Evolutionary conservation across 495 filamentous ascomycete species (phyloP), one percentile per base, ranked within the genome.

Genomic region (Xylaria scruposa): DNA sequence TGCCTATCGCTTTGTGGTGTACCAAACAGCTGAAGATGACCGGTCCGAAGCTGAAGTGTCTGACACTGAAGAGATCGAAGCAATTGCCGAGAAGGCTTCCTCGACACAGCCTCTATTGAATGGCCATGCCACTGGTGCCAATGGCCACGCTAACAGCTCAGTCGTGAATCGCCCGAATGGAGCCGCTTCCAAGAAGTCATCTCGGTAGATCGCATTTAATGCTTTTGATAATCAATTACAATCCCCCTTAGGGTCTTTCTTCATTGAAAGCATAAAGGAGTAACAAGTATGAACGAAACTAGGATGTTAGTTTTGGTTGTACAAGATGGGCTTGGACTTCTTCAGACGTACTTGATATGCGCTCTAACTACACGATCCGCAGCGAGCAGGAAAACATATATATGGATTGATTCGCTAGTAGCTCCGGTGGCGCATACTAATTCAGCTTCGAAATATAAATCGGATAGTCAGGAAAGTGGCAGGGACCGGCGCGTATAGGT

Each of bases 1-100:
- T 70, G 87, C 92, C 38, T 88, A 88, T 78, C 78, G 88, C 73
- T 82, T 85, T 74, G 81, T 85, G 63, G 79, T 88, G 67, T 79
- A 79, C 64, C 76, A 85, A 51, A 72, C 83, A 56, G 76, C 83
- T 67, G 81, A 87, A 64, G 84, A 91, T 76, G 87, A 89, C 68
- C 81, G 87, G 31, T 81, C 79, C 9, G 79, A 81, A 33, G 85
- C 82, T 44, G 87, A 89, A 40, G 81, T 81, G 19, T 86, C 87
- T 54, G 87, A 86, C 19, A 71, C 78, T 4, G 86, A 87, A 60
- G 76, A 79, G 8, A 77, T 76, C 24, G 82, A 83, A 58, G 58
- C 74, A n/a, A 61, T 73, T 53, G 54, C 72, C 46, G 75, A 75
- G 72, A 75, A 74, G 64, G 19, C 54, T 7, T 70, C 58, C 29